phyloP scores from a whole-genome alignment of 345 rosid species.

The Citrus maxima region DNA sequence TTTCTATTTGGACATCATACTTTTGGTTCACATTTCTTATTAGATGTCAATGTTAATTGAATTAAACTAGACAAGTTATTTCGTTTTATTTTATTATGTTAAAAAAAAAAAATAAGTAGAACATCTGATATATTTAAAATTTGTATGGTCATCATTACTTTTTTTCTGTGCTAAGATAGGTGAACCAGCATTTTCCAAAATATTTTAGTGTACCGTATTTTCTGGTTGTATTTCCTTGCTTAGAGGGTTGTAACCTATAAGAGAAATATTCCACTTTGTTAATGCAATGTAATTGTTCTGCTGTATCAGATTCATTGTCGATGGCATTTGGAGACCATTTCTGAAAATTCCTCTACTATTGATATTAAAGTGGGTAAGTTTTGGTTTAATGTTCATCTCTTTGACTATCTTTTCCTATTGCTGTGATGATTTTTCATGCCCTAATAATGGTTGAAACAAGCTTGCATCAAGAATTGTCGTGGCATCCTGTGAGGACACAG shows the following conservation, averaged over 20 bases:
- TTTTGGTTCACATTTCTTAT: background rate
- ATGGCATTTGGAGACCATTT: conserved; percentile 67
- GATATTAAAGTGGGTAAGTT: conserved; percentile 87
- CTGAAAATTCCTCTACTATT: conserved; percentile 51
- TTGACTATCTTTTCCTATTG: background rate
- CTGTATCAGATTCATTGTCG: conserved; percentile 76
- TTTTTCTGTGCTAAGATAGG: background rate
- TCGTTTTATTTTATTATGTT: too few species aligned
- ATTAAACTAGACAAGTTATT: too few species aligned
- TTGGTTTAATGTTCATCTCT: background rate
- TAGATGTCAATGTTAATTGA: background rate
- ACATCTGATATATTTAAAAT: background rate
- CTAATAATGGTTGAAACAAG: background rate
- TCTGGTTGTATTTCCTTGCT: background rate
- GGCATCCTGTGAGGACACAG: background rate
- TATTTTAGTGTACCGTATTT: background rate
- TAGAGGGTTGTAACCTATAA: background rate
- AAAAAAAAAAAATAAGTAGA: background rate
- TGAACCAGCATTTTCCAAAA: background rate
- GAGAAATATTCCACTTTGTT: background rate
- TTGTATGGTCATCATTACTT: background rate
- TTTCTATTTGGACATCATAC: background rate
- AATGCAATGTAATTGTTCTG: conserved; percentile 3
- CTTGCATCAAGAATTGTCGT: background rate
- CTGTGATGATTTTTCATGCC: background rate